Conservation (phyloP, 345 rosid genomes). For the Camelina hispida region DNA sequence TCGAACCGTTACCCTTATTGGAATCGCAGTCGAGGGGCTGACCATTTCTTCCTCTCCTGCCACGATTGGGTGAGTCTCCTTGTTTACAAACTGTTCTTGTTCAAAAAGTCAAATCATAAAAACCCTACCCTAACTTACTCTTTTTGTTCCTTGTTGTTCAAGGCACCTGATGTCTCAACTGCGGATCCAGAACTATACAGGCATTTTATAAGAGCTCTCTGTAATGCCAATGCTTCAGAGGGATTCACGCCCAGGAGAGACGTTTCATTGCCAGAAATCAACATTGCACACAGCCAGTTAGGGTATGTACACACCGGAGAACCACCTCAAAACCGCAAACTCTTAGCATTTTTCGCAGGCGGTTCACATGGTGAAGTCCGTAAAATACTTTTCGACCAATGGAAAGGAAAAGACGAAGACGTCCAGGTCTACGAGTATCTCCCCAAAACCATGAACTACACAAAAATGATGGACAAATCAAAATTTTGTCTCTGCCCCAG, state of each 20-base stretch:
- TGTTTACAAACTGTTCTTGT: neutral
- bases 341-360: conserved; percentile 72
- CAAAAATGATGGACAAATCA: conserved; percentile 49
- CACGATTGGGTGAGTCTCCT: conserved; percentile 65
- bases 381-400: conserved; percentile 50
- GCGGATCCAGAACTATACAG: conserved; percentile 54
- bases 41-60: conserved; percentile 64
- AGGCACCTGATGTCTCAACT: conserved; percentile 71
- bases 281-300: conserved; percentile 40
- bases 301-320: conserved; percentile 22
- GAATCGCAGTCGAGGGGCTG: conserved; percentile 67
- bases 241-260: conserved; percentile 68
- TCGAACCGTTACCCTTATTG: conserved; percentile 61
- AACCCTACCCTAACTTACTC: neutral
- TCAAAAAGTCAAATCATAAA: neutral
- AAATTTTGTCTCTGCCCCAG: conserved; percentile 71
- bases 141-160: conserved; percentile 16
- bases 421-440: conserved; percentile 62
- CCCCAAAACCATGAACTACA: conserved; percentile 47
- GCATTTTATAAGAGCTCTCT: conserved; percentile 66
- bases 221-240: conserved; percentile 81
- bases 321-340: conserved; percentile 47
- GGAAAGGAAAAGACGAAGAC: conserved; percentile 69
- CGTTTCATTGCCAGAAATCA: conserved; percentile 64
- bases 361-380: conserved; percentile 67